Evolutionary conservation across 208 protist genomes (phyloP).

Genomic region (Balamuthia mandrillaris): DNA sequence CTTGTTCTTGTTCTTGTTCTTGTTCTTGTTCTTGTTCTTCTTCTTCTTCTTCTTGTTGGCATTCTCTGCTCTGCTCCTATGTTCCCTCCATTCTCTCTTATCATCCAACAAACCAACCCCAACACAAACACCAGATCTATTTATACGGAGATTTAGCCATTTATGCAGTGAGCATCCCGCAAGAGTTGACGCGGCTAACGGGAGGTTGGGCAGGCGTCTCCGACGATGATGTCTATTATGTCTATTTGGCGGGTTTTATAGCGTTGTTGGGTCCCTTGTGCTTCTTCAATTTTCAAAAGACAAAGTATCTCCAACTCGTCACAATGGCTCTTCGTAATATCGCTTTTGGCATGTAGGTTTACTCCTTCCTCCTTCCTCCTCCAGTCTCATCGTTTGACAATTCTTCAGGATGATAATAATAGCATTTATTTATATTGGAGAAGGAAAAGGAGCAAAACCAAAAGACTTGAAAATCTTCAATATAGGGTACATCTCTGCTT

Average conservation of each 20-base stretch:
- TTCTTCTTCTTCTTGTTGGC: too few species aligned
- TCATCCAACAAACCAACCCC: too few species aligned
- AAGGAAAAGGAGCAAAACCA: constrained; percentile 43
- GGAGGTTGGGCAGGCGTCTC: background rate
- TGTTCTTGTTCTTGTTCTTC: too few species aligned
- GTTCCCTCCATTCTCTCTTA: too few species aligned
- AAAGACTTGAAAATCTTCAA: constrained; percentile 46
- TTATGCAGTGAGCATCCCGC: constrained; percentile 62
- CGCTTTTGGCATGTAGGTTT: constrained; percentile 46
- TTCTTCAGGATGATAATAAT: constrained; percentile 57
- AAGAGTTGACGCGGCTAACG: constrained; percentile 43
- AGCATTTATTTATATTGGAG: constrained; percentile 55
- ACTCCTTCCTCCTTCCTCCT: background rate
- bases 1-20: too few species aligned
- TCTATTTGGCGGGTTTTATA: constrained; percentile 57
- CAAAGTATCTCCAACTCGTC: constrained; percentile 62
- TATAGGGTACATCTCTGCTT: constrained; percentile 14
- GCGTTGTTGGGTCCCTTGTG: constrained; percentile 38
- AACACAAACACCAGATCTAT: constrained; percentile 56
- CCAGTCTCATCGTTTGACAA: background rate
- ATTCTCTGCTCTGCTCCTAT: too few species aligned
- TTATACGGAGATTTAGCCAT: constrained; percentile 66
- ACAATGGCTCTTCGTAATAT: constrained; percentile 57
- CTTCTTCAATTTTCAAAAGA: constrained; percentile 69
- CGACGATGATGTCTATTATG: constrained; percentile 33